phyloP scores from a whole-genome alignment of 2,329 filamentous ascomycete species.

The Cryphonectria nitschkei region DNA sequence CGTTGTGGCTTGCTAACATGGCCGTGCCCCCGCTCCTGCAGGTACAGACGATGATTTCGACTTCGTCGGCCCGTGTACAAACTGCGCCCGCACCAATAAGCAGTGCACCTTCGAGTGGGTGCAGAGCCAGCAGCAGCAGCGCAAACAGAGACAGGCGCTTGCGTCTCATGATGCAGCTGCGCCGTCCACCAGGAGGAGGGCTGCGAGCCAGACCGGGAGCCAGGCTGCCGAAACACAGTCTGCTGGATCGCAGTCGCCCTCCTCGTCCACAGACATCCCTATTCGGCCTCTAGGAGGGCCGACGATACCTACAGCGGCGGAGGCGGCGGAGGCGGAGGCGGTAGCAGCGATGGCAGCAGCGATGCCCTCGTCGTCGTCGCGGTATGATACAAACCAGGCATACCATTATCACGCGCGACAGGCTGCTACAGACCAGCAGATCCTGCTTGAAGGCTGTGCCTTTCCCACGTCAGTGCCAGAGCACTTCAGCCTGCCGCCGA shows the following conservation, averaged over 20 bases:
- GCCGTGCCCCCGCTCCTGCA: not conserved
- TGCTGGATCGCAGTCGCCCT: conserved; percentile 6
- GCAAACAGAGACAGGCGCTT: conserved; percentile 22
- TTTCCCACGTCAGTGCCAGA: conserved; percentile 8
- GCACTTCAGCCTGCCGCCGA: conserved; percentile 8
- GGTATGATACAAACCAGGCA: not conserved
- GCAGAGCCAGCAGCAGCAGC: conserved; percentile 25
- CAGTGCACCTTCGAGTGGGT: conserved; percentile 31
- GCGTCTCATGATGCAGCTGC: conserved; percentile 10
- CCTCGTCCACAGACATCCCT: conserved; percentile 11
- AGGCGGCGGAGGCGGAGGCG: not conserved
- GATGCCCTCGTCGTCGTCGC: not conserved
- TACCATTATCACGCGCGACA: conserved; percentile 9
- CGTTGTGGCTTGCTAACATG: not conserved
- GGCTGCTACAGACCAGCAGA: conserved; percentile 12
- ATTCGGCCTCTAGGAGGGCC: conserved; percentile 20
- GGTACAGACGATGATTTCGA: conserved; percentile 22
- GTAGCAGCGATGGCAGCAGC: not conserved
- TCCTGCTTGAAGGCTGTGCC: conserved; percentile 13
- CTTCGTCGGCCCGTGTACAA: conserved; percentile 28
- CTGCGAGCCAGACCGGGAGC: not conserved
- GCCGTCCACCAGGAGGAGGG: not conserved
- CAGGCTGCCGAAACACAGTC: not conserved
- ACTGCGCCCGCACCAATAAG: conserved; percentile 30
- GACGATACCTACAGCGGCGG: conserved; percentile 3